Percentiles rank a stretch among this genome's conserved stretches.
Evolutionary conservation across 2,329 filamentous ascomycete genomes (phyloP).

Genomic region (Coniella lustricola): DNA sequence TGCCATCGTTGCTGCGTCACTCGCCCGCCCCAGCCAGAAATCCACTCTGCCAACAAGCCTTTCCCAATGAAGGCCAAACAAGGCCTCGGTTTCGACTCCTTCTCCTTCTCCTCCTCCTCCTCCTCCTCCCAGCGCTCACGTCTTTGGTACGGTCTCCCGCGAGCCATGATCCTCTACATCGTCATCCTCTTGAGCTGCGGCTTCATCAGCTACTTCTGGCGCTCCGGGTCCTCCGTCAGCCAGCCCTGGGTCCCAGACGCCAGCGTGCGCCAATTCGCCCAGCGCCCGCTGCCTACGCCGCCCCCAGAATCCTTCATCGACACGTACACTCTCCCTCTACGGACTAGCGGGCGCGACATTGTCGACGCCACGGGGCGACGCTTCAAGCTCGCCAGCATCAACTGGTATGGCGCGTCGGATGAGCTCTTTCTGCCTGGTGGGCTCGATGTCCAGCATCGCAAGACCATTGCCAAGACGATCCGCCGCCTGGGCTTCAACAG

Average conservation of each 20-base stretch:
- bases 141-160: not conserved
- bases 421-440: conserved; percentile 58
- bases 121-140: not conserved
- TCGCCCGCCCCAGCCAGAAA: not conserved
- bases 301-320: conserved; percentile 35
- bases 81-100: conserved; percentile 9
- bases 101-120: conserved; percentile 4
- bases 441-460: conserved; percentile 55
- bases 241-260: conserved; percentile 44
- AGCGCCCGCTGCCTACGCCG: conserved; percentile 41
- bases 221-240: conserved; percentile 35
- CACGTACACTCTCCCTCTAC: conserved; percentile 49
- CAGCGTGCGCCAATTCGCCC: conserved; percentile 38
- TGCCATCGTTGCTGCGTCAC: not conserved
- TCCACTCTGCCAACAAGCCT: not conserved
- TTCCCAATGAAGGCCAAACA: conserved; percentile 10
- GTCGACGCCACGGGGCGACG: conserved; percentile 50
- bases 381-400: conserved; percentile 57
- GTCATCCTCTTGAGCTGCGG: conserved; percentile 30
- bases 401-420: conserved; percentile 67
- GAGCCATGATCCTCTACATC: conserved; percentile 31
- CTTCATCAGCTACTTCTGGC: conserved; percentile 37
- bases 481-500: conserved; percentile 61
- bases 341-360: conserved; percentile 52
- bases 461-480: conserved; percentile 53